Evolutionary conservation across 129 eudicot genomes (phyloP).

Genomic region (Glebionis coronaria): DNA sequence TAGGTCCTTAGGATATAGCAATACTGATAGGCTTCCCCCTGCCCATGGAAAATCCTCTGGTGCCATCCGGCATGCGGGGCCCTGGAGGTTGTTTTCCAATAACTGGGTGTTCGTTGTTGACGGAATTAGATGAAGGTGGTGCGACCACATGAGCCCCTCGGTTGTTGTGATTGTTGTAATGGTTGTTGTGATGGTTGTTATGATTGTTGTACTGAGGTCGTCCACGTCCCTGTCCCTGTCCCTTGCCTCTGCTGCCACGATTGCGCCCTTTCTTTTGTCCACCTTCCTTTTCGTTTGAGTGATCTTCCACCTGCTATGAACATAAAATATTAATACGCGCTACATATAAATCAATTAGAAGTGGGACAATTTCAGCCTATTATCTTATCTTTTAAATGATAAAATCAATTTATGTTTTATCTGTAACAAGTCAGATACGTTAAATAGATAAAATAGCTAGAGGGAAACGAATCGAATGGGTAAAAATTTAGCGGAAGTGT

Average conservation of each 20-base stretch:
- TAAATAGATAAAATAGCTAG: no score
- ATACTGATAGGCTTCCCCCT: constrained; percentile 68
- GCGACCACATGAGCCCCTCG: constrained; percentile 47
- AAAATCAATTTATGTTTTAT: no score
- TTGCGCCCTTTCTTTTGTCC: constrained; percentile 49
- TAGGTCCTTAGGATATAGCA: constrained; percentile 17
- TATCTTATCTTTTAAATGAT: no score
- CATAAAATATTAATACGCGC: neutral
- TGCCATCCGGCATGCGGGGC: constrained; percentile 99
- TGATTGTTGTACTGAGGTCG: constrained; percentile 51
- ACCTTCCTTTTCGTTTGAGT: constrained; percentile 48
- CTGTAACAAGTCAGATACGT: neutral
- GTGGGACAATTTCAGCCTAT: neutral
- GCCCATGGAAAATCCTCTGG: constrained; percentile 92
- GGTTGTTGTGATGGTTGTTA: neutral
- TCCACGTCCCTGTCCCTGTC: constrained; percentile 79
- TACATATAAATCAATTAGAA: neutral
- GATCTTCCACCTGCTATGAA: constrained; percentile 60
- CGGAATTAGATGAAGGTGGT: constrained; percentile 31
- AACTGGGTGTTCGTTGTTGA: constrained; percentile 35
- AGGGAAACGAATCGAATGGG: neutral
- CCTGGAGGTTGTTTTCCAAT: constrained; percentile 63
- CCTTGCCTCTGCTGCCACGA: no score
- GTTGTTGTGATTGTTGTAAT: constrained; percentile 25
- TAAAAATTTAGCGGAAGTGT: no score